phyloP scores from a whole-genome alignment of 2,329 filamentous ascomycete genomes.

The Aspergillus thermomutatus region DNA sequence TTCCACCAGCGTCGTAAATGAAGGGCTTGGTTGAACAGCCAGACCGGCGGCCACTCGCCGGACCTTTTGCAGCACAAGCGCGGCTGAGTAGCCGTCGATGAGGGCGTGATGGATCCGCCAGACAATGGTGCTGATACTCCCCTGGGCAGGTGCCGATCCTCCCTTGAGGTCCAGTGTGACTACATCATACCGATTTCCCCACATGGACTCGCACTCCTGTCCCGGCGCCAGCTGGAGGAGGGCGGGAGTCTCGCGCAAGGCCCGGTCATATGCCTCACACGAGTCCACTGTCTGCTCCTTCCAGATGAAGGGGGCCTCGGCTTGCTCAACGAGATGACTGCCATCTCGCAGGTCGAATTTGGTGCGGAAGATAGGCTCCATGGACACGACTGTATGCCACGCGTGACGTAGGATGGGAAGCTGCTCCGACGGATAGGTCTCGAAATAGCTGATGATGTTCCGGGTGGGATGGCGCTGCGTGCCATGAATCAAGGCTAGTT shows the following conservation, averaged over 20 bases:
- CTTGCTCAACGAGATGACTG: too few relatives aligned
- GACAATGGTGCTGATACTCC: slow-evolving; percentile 13
- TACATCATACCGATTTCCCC: too few relatives aligned
- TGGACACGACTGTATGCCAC: slow-evolving; percentile 22
- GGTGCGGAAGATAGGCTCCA: slow-evolving; percentile 25
- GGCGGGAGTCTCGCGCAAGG: too few relatives aligned
- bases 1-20: background rate
- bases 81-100: slow-evolving; percentile 31
- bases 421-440: slow-evolving; percentile 5
- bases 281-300: too few relatives aligned
- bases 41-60: slow-evolving; percentile 8
- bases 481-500: slow-evolving; percentile 4
- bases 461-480: slow-evolving; percentile 1
- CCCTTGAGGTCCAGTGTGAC: too few relatives aligned
- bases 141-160: too few relatives aligned
- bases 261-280: too few relatives aligned
- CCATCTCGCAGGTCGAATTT: slow-evolving; percentile 6
- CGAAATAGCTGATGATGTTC: slow-evolving; percentile 3
- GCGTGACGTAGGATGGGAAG: slow-evolving; percentile 20
- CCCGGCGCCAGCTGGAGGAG: too few relatives aligned
- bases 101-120: slow-evolving; percentile 34
- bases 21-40: background rate
- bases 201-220: too few relatives aligned
- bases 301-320: too few relatives aligned
- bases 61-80: slow-evolving; percentile 21